Conservation (phyloP, 257 asterid genomes). For the Agastache rugosa region DNA sequence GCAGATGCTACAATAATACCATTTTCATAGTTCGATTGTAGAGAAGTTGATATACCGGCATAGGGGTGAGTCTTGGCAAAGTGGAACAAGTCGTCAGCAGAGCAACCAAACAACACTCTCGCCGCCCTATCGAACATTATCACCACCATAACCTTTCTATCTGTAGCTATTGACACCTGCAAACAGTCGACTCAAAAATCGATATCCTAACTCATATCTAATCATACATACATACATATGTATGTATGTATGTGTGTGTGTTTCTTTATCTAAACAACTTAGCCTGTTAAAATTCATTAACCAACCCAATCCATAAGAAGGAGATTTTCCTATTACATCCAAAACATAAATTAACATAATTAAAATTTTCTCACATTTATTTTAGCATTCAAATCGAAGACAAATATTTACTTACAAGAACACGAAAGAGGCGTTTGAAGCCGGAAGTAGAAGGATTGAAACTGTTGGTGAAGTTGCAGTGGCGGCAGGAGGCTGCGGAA, state of each 20-base stretch:
- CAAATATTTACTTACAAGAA: conserved; percentile 62
- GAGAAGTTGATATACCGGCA: conserved; percentile 51
- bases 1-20: background rate
- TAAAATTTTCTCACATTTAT: background rate
- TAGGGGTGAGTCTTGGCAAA: conserved; percentile 74
- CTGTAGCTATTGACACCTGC: conserved; percentile 88
- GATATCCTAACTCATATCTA: too few species aligned
- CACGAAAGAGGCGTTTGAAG: conserved; percentile 73
- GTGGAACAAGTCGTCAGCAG: conserved; percentile 82
- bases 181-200: conserved; percentile 25
- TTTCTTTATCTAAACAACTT: too few species aligned
- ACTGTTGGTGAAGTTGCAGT: conserved; percentile 52
- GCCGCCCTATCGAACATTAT: conserved; percentile 93
- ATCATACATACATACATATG: too few species aligned
- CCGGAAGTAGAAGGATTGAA: conserved; percentile 53
- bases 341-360: too few species aligned
- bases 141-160: conserved; percentile 67
- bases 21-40: background rate
- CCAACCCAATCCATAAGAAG: background rate
- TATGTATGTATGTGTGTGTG: too few species aligned
- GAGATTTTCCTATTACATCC: background rate
- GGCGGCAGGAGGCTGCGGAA: conserved; percentile 45
- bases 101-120: conserved; percentile 84
- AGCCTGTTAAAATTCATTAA: too few species aligned
- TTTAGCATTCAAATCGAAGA: background rate